A percentile compares a stretch with the other conserved stretches of the same genome.
phyloP scores from a whole-genome alignment of 129 eudicot species.

The Chrysanthemum makinoi region DNA sequence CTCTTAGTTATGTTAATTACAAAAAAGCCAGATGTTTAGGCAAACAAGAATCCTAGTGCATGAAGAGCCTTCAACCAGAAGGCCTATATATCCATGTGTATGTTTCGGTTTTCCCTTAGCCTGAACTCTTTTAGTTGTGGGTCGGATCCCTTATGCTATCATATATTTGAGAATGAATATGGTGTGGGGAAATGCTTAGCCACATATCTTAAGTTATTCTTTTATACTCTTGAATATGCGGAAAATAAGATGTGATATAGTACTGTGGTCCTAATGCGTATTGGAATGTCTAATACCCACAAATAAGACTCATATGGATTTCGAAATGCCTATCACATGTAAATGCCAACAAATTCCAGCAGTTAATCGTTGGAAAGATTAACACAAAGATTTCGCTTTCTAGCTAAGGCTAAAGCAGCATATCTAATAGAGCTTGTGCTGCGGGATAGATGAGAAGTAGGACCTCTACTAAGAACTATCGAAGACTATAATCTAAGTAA shows the following conservation, averaged over 20 bases:
- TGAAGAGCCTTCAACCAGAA: not conserved
- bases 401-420: slow-evolving; percentile 10
- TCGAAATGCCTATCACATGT: slow-evolving; percentile 10
- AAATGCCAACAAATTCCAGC: slow-evolving; percentile 22
- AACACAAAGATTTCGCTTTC: not conserved
- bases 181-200: slow-evolving; percentile 24
- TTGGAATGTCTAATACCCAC: slow-evolving; percentile 5
- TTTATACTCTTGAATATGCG: slow-evolving; percentile 23
- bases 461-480: slow-evolving; percentile 8
- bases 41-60: not conserved
- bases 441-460: not conserved
- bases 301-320: slow-evolving; percentile 9
- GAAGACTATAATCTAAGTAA: not conserved
- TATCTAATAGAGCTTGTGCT: not conserved
- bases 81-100: not conserved
- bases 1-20: not conserved
- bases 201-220: slow-evolving; percentile 30
- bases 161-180: not conserved
- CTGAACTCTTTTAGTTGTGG: not conserved
- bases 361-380: slow-evolving; percentile 19
- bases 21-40: not conserved
- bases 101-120: slow-evolving; percentile 10
- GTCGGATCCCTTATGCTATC: not conserved
- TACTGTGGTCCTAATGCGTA: slow-evolving; percentile 22
- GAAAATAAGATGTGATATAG: slow-evolving; percentile 27